Evolutionary conservation across 208 protist genomes (phyloP), one percentile per base, ranked within the genome.

Genomic region (Crithidia acanthocephali): DNA sequence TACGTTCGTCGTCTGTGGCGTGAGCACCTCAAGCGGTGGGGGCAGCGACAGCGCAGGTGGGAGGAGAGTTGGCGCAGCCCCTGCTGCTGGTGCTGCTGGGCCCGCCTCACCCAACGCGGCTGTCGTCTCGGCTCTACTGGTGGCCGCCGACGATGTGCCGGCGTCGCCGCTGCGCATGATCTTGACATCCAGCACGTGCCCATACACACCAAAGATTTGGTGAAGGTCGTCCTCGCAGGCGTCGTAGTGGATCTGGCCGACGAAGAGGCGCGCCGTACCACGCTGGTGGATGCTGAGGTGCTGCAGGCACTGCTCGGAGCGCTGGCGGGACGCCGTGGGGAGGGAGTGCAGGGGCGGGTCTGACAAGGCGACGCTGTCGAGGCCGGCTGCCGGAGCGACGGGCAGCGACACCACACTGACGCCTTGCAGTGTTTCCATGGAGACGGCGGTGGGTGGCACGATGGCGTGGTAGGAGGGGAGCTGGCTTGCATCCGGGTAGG

Each of bases 181-280:
- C 28, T 65, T 65, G 6, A 65, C 59, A 32, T 65, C 59, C 28
- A 53, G 20, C 44, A 65, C 59, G 44, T 65, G 59, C 22, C 59
- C 59, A 44, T 65, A 65, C 3, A 65, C 59, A 13, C 44, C 44
- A 40, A 65, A 65, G 23, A 65, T 65, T 23, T 65, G 59, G 25
- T 65, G 53, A 16, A 65, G 44, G 59, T 65, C 59, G 35, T 65
- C 59, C 18, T 65, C 59, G 44, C 27, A 53, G 59, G 59, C 59
- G 44, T 65, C 59, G 59, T 65, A 65, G 59, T 65, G 59, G 44
- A 65, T 65, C 40, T 65, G 59, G 3, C 59, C 59, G 18, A 65
- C 59, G 16, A 65, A 65, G 44, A 65, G 59, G 28, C 59, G 59
- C 8, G 59, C 59, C 18, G 59, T 53, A 27, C 59, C 59, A 44